Percentiles rank a stretch among this genome's conserved stretches.
Evolutionary conservation across 352 stramenopile species (phyloP).

Genomic region (Plasmopara halstedii): DNA sequence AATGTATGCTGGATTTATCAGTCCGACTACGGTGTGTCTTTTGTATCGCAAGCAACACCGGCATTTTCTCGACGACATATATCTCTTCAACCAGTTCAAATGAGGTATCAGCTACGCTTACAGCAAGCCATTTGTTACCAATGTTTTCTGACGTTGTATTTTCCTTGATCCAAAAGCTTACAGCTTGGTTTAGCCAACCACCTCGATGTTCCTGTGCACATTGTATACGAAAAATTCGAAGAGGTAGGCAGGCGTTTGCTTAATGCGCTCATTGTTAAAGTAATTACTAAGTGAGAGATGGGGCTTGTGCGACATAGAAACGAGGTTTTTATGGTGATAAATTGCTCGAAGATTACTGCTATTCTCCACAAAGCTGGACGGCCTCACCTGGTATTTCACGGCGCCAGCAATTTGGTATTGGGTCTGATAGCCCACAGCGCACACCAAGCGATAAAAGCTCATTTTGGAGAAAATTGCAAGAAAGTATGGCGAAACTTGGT

Average conservation of each 20-base stretch:
- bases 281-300: too few species aligned
- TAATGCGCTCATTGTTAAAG: background rate
- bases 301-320: constrained; percentile 37
- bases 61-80: constrained; percentile 50
- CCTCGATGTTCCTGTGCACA: constrained; percentile 50
- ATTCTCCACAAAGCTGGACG: constrained; percentile 79
- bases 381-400: constrained; percentile 59
- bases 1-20: constrained; percentile 21
- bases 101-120: constrained; percentile 50
- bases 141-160: background rate
- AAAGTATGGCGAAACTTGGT: constrained; percentile 59
- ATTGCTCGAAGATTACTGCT: constrained; percentile 73
- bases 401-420: constrained; percentile 68
- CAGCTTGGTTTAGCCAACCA: constrained; percentile 73
- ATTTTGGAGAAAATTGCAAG: constrained; percentile 73
- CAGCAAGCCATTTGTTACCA: too few species aligned
- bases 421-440: constrained; percentile 39
- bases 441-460: constrained; percentile 32
- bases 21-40: constrained; percentile 78
- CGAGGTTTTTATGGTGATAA: constrained; percentile 73
- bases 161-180: constrained; percentile 29
- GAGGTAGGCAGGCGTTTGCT: constrained; percentile 26
- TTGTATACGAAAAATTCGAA: constrained; percentile 75
- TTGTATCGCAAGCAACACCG: constrained; percentile 50
- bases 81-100: constrained; percentile 68